phyloP scores from a whole-genome alignment of 1,284 basidiomycete genomes.

The Cutaneotrichosporon cavernicola region DNA sequence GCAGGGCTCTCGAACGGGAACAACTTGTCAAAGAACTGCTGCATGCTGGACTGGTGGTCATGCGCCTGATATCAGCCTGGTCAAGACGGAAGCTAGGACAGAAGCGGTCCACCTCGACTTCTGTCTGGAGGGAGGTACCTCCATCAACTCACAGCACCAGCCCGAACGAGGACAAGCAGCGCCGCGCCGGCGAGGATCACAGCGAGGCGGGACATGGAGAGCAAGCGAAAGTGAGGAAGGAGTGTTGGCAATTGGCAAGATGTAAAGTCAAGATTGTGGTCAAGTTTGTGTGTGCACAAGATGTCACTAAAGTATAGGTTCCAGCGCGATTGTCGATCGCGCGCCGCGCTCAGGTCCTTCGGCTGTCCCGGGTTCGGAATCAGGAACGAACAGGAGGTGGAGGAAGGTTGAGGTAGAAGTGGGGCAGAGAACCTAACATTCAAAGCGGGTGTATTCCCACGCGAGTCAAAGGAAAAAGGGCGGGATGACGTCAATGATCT shows the following conservation, averaged over 20 bases:
- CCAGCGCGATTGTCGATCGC: background rate
- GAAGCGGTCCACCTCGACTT: background rate
- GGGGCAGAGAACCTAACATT: background rate
- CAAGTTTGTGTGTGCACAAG: background rate
- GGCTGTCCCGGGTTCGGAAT: background rate
- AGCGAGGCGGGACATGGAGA: background rate
- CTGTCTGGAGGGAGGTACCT: background rate
- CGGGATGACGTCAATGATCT: background rate
- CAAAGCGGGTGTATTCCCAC: no score
- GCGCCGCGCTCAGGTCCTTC: background rate
- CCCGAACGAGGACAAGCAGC: conserved; percentile 3
- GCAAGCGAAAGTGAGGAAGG: background rate
- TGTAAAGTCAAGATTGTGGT: background rate
- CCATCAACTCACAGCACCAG: conserved; percentile 5
- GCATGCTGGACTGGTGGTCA: conserved; percentile 33
- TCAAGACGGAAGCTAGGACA: background rate
- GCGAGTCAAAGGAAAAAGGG: no score
- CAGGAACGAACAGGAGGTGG: no score
- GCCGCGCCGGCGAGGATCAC: conserved; percentile 5
- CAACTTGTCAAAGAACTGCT: conserved; percentile 66
- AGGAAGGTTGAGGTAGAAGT: background rate
- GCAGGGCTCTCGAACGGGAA: conserved; percentile 79
- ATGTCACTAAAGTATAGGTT: background rate
- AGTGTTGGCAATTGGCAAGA: background rate
- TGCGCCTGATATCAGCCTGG: background rate